Percentiles rank a stretch among this genome's conserved stretches.
Evolutionary conservation across 2,329 filamentous ascomycete genomes (phyloP).

Genomic region (Blastomyces silverae): DNA sequence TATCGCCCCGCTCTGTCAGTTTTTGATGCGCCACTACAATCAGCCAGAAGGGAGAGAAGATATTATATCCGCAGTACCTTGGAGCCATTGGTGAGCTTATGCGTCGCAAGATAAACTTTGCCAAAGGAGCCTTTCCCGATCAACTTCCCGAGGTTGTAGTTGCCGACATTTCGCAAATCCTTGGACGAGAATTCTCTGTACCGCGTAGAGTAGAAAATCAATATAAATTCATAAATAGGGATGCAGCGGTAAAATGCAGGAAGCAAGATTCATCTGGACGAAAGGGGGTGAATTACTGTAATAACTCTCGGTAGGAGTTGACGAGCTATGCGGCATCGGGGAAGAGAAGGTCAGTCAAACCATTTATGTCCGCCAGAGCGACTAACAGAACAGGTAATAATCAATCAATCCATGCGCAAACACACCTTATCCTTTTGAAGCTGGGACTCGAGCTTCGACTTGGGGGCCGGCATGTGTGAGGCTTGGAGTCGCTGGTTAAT

Average conservation of each 20-base stretch:
- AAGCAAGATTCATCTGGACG: constrained; percentile 14
- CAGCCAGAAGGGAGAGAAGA: background rate
- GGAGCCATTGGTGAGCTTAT: constrained; percentile 97
- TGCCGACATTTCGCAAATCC: constrained; percentile 86
- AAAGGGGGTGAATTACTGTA: constrained; percentile 60
- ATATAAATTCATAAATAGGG: background rate
- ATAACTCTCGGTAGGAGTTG: constrained; percentile 89
- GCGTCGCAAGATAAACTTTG: constrained; percentile 91
- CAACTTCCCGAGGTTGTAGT: constrained; percentile 82
- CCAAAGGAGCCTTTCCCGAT: constrained; percentile 98
- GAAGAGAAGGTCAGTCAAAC: constrained; percentile 21
- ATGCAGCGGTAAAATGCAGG: background rate
- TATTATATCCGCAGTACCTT: constrained; percentile 53
- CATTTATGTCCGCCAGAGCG: constrained; percentile 10
- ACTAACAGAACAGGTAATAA: background rate
- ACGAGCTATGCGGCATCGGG: constrained; percentile 60
- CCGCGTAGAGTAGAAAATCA: constrained; percentile 18
- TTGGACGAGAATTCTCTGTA: constrained; percentile 84
- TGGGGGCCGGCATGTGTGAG: constrained; percentile 41
- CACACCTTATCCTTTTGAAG: constrained; percentile 54
- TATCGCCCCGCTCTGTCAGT: constrained; percentile 16
- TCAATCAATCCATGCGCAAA: constrained; percentile 18
- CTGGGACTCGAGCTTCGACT: constrained; percentile 48
- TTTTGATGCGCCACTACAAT: background rate
- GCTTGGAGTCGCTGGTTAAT: background rate